Base-by-base conservation (phyloP, 805 yeast genomes). In the Candida sithepensis region DNA sequence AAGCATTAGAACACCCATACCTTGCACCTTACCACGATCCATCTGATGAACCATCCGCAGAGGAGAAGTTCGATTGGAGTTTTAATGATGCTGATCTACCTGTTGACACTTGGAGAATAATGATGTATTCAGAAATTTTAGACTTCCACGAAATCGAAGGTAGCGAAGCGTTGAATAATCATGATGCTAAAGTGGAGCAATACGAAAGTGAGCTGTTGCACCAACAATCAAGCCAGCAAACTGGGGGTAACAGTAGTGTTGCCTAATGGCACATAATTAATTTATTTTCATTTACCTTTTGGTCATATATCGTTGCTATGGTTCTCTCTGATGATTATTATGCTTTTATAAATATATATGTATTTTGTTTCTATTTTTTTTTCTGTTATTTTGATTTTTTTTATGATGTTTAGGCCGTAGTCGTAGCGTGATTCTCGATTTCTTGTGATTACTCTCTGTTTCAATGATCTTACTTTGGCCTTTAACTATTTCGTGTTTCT, bases 31-130 rank as follows among this genome's bases (percentile, higher is more conserved):
- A 92, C 68, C 99, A 94, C 66, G 99, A 94, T 63, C 96, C 98
- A 28, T 79, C 90, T 3, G 99, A 94, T 69, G 99, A 94, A 70
- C 99, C 99, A 1, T 85, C 80, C 4, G 96, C 98, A 26, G 88
- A 83, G 42, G 88, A 85, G 56, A 86, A 85, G 65, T 94, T 94
- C 61, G 99, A 94, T 69, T 94, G 99, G 99, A 84, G 94, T 60
- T 92, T 92, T 68, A 92, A 94, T 66, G 98, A 95, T 58, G 98
- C 97, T 0, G 99, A 92, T 68, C 76, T 92, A 59, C 97, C 98
- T 3, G 94, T 94, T 16, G 98, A 94, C 62, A 89, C 97, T 13
- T 92, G 99, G 99, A 83, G 96, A 71, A 96, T 90, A 18, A 92
- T 94, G 98, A 92, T 94, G 96, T 94, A 94, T 70, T 85, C 96